These are phyloP conservation scores for Xylariales sp. DNA, from an alignment of 2,329 filamentous ascomycete species.

Conservation along the genomic window DNA sequence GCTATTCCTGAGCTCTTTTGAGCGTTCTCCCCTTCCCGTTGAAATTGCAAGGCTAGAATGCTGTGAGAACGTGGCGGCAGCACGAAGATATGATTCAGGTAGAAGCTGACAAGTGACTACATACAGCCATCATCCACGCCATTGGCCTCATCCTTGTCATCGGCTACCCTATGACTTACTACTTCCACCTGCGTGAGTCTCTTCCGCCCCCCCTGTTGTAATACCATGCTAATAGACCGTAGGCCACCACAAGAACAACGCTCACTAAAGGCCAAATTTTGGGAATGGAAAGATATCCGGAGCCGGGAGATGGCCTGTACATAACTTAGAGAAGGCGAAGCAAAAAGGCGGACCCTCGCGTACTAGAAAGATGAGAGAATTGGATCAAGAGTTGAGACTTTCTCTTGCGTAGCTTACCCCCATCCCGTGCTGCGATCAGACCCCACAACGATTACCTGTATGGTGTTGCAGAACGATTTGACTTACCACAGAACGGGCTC, in stretches of 20 bases:
- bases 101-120: too few relatives aligned
- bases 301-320: conserved; percentile 1
- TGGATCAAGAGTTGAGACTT: conserved; percentile 4
- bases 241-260: conserved; percentile 99
- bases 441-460: too few relatives aligned
- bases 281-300: background rate
- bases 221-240: conserved; percentile 14
- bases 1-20: too few relatives aligned
- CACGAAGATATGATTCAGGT: too few relatives aligned
- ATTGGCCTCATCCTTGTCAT: conserved; percentile 73
- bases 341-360: conserved; percentile 10
- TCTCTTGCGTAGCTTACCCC: conserved; percentile 4
- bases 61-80: too few relatives aligned
- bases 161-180: conserved; percentile 98
- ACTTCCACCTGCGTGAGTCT: conserved; percentile 96
- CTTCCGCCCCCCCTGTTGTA: too few relatives aligned
- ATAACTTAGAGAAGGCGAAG: conserved; percentile 10
- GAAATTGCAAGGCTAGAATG: too few relatives aligned
- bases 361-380: conserved; percentile 13
- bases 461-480: too few relatives aligned
- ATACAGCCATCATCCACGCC: conserved; percentile 80
- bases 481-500: too few relatives aligned
- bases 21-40: too few relatives aligned
- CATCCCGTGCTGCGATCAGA: too few relatives aligned
- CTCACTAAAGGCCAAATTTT: conserved; percentile 61